Base-by-base conservation (phyloP, 1,284 basidiomycete genomes). In the Trametes versicolor region DNA sequence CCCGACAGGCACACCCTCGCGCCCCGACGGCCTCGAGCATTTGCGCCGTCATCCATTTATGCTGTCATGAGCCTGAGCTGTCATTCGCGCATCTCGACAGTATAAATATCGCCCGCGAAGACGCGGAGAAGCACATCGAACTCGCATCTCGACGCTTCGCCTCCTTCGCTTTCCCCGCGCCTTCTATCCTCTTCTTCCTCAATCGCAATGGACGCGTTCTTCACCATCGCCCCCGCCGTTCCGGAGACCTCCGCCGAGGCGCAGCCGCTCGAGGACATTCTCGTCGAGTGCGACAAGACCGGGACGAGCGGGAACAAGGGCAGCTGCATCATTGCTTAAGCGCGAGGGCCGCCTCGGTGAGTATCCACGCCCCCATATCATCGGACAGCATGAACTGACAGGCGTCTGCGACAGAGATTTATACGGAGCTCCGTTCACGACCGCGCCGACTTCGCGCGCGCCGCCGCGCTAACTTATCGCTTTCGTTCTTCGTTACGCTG, bases 171-270 rank as follows among this genome's bases (percentile, higher is more conserved):
- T 60, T 29, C 43, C 58, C 9, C 23, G n/a, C 39, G 37, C 50
- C 12, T 39, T 8, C 52, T 17, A 19, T 49, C 45, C 55, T 43
- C 41, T 17, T 9, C 39, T 39, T 51, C 54, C 27, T 52, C 51
- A 17, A 45, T 13, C 49, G 62, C 55, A 55, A 69, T 69, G 67
- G 67, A 69, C 68, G 68, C 65, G 27, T 69, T 69, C 63, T 69
- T 69, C 67, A 66, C 60, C 64, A 64, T 69, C 64, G 60, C 67
- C 17, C 58, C 67, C 34, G 62, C 67, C 57, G 49, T 69, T 50
- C 64, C 64, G 21, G 68, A 69, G 45, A 65, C 64, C 58, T 63
- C 63, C 52, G 63, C 66, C 59, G 51, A 61, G 51, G 59, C 56
- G 25, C 36, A 64, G 29, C 52, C 53, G 1, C 23, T 54, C 63